Conservation (phyloP, 768 basidiomycete species). For the Mycena kentingensis region DNA sequence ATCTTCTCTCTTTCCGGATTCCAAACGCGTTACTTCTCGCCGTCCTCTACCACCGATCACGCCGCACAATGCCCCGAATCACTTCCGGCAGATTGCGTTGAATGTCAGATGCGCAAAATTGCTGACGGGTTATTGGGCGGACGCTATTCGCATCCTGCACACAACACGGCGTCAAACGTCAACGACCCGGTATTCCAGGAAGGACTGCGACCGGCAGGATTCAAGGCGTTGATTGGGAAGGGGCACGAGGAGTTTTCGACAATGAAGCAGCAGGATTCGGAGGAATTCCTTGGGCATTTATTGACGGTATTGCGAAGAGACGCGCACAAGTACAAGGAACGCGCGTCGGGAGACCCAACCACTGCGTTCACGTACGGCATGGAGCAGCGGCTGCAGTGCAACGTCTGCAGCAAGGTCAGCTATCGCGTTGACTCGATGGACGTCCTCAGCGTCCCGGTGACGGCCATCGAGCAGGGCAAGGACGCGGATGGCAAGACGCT, state of each 20-base stretch:
- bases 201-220: constrained; percentile 78
- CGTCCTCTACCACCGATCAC: constrained; percentile 43
- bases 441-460: constrained; percentile 77
- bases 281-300: constrained; percentile 89
- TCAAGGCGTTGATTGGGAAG: constrained; percentile 89
- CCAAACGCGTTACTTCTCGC: constrained; percentile 63
- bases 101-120: constrained; percentile 92
- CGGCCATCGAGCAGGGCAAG: constrained; percentile 57
- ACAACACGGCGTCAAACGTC: constrained; percentile 32
- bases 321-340: constrained; percentile 50
- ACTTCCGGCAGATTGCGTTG: constrained; percentile 83
- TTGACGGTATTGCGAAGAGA: constrained; percentile 72
- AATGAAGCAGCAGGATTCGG: constrained; percentile 96
- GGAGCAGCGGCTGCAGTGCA: constrained; percentile 88
- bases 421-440: constrained; percentile 80
- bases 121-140: constrained; percentile 93
- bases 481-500: constrained; percentile 61
- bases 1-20: constrained; percentile 82
- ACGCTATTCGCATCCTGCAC: constrained; percentile 74
- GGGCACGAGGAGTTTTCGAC: constrained; percentile 94
- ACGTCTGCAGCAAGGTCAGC: constrained; percentile 74
- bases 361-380: constrained; percentile 76
- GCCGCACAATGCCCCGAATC: constrained; percentile 60
- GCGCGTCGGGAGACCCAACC: constrained; percentile 61
- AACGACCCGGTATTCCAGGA: constrained; percentile 70